Evolutionary conservation across 257 asterid species (phyloP), one percentile per base, ranked within the genome.

Genomic region (Solanum chaucha): DNA sequence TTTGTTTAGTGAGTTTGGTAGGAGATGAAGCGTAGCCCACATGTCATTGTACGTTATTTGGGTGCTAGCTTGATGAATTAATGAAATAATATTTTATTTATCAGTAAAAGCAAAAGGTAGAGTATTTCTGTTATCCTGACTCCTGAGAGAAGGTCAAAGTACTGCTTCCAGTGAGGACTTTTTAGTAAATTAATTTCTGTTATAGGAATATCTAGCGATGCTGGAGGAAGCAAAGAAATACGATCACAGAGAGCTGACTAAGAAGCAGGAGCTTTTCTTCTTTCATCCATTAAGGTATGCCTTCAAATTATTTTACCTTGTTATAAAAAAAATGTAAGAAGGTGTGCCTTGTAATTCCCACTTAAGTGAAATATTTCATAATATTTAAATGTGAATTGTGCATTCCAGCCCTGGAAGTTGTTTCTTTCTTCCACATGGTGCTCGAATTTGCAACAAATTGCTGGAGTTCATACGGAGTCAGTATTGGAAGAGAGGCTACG

Each of bases 241-340:
- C 88, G 99, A 97, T 87, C 99, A 97, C 68, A 94, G 99, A 93
- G 99, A 97, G 91, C 95, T 97, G 89, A 89, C 93, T 20, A 97
- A 97, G 92, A 97, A 97, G 91, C 99, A 97, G 91, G 98, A 97
- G 86, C 99, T 97, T 86, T 97, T 97, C 98, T 96, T 97, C 90
- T 97, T 97, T 87, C 99, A 97, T 85, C 95, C 95, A 9, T 98
- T 96, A 32, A 97, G 99, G 99, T 97, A 87, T 86, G 86, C 55
- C 64, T 74, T 28, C 67, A 86, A 83, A 72, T 68, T 28, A 28
- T 30, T 68, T 68, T 13, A 30, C 75, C 40, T 14, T 30, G 4
- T 30, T 68, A 68, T 30, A 2, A 13, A 68, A 68, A 28, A 68
- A 6, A 68, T 68, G 40, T 12, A 65, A 68, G 75, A 6, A 30